Percentiles rank a stretch among this genome's conserved stretches.
Conservation (phyloP, 495 filamentous ascomycete species). For the Venustampulla echinocandica region DNA sequence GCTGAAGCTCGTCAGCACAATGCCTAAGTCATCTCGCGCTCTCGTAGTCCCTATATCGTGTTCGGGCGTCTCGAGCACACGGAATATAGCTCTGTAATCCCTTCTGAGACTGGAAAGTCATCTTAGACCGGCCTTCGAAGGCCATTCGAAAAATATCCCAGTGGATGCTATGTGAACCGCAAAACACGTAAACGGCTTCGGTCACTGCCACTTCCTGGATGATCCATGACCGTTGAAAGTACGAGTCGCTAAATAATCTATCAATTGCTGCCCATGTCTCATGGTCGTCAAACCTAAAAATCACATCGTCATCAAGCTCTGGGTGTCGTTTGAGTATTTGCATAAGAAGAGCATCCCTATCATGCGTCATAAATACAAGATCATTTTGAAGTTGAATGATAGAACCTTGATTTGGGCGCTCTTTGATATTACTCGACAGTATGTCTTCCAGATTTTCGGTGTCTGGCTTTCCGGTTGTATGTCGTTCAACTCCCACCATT, state of each 20-base stretch:
- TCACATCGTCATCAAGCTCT: neutral
- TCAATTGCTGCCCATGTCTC: neutral
- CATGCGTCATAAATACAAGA: neutral
- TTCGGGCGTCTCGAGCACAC: neutral
- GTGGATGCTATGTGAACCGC: neutral
- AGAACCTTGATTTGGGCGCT: neutral
- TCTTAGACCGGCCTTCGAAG: neutral
- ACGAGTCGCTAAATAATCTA: neutral
- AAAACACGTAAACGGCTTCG: neutral
- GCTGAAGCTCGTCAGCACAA: neutral
- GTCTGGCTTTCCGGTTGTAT: conserved; percentile 2
- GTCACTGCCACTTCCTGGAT: neutral
- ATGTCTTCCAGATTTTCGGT: neutral
- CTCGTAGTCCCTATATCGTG: neutral
- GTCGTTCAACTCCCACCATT: conserved; percentile 25
- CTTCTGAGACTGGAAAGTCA: neutral
- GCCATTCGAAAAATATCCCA: neutral
- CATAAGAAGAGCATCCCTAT: neutral
- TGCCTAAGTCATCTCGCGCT: neutral
- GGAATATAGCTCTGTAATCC: neutral
- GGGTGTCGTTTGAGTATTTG: neutral
- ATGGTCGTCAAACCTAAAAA: neutral
- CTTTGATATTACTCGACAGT: neutral
- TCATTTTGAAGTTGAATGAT: neutral
- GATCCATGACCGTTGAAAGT: neutral